These are phyloP conservation scores for Starmerella sp. DNA, from an alignment of 805 yeast genomes.

Conservation along the genomic window DNA sequence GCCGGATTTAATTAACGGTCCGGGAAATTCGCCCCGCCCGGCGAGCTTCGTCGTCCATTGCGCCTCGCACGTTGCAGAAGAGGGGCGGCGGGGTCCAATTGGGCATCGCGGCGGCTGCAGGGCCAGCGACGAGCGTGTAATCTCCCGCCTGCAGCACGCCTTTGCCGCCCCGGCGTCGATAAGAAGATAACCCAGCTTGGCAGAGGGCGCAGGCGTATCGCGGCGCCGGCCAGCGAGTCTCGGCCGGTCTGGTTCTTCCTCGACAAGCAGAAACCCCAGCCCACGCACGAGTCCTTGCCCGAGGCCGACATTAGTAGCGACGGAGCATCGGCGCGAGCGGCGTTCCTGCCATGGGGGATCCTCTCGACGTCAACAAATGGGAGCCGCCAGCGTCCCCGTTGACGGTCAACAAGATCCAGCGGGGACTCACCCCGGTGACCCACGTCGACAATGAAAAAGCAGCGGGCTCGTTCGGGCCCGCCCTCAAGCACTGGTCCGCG, in stretches of 20 bases:
- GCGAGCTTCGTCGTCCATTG: too few relatives aligned
- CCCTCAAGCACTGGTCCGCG: constrained; percentile 32
- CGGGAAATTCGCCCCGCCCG: too few relatives aligned
- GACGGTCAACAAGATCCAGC: constrained; percentile 47
- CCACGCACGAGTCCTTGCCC: not conserved
- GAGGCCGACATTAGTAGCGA: not conserved
- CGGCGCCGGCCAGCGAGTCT: not conserved
- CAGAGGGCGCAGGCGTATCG: too few relatives aligned
- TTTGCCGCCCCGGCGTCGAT: too few relatives aligned
- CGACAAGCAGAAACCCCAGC: not conserved
- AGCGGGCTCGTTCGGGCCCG: constrained; percentile 35
- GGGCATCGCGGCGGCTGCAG: too few relatives aligned
- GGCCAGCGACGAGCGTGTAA: too few relatives aligned
- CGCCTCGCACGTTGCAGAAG: too few relatives aligned
- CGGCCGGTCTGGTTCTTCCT: not conserved
- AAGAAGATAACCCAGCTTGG: too few relatives aligned
- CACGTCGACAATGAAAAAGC: constrained; percentile 53
- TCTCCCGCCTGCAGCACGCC: too few relatives aligned
- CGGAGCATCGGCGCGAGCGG: not conserved
- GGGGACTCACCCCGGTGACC: constrained; percentile 60
- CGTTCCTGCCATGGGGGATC: constrained; percentile 3
- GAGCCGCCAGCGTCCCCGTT: constrained; percentile 27
- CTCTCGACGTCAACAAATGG: constrained; percentile 14
- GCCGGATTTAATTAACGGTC: too few relatives aligned
- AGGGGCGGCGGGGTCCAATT: too few relatives aligned